Evolutionary conservation across 176 grass and related monocot species (phyloP).

Genomic region (Eleusine coracana): DNA sequence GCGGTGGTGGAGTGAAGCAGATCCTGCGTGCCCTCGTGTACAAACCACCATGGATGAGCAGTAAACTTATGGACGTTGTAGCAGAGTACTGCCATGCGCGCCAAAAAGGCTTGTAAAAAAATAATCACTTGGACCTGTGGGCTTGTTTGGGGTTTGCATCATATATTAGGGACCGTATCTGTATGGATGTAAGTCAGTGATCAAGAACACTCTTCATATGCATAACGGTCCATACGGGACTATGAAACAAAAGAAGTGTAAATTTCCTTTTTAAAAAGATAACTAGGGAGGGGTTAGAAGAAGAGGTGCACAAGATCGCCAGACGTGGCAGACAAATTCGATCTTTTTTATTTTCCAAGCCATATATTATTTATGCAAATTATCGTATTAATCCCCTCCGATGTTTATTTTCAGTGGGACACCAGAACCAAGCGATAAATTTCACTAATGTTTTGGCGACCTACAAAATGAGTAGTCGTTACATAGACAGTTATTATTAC

Average conservation of each 20-base stretch:
- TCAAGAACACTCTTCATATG: neutral
- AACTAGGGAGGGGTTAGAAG: no score
- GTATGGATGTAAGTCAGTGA: neutral
- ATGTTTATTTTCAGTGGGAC: no score
- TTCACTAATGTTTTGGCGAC: neutral
- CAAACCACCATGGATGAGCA: neutral
- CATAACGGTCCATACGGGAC: slow-evolving; percentile 3
- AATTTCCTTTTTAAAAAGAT: neutral
- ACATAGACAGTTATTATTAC: slow-evolving; percentile 1
- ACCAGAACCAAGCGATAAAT: neutral
- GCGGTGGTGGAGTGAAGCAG: slow-evolving; percentile 33
- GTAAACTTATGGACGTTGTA: neutral
- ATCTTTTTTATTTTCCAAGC: no score
- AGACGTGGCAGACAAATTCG: no score
- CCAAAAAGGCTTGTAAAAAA: neutral
- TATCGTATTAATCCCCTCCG: no score
- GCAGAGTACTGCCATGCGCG: neutral
- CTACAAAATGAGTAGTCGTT: neutral
- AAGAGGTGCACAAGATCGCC: no score
- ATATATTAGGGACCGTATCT: neutral
- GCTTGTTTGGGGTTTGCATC: neutral
- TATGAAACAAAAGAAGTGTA: neutral
- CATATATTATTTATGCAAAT: no score
- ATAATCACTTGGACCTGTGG: neutral
- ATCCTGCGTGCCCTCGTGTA: neutral